Conservation (phyloP, 768 basidiomycete species). For the Russula ochroleuca region DNA sequence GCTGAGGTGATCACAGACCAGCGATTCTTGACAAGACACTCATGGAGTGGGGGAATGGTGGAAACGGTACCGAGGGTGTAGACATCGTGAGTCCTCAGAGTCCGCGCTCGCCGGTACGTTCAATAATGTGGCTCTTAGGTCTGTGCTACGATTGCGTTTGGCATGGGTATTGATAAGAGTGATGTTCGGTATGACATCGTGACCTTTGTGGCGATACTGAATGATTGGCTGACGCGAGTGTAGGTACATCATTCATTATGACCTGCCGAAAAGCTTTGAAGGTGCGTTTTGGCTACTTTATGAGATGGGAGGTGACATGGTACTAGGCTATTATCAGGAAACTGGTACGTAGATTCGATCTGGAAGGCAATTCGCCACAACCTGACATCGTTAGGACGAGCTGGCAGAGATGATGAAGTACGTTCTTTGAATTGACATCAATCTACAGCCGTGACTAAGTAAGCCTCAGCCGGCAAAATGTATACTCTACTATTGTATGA, state of each 20-base stretch:
- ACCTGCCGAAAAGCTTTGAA: constrained; percentile 80
- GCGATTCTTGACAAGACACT: constrained; percentile 49
- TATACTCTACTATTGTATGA: constrained; percentile 74
- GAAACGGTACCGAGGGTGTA: constrained; percentile 47
- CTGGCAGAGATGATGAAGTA: constrained; percentile 73
- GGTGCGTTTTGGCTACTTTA: constrained; percentile 39
- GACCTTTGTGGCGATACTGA: neutral
- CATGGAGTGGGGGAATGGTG: constrained; percentile 56
- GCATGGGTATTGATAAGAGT: constrained; percentile 81
- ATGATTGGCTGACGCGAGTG: neutral
- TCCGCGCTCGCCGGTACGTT: too few relatives aligned
- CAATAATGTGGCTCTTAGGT: constrained; percentile 41
- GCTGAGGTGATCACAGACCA: constrained; percentile 35
- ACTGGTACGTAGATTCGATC: constrained; percentile 49
- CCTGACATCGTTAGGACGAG: constrained; percentile 49
- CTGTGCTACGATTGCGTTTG: constrained; percentile 79
- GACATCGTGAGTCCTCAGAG: constrained; percentile 52
- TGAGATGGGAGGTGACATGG: neutral
- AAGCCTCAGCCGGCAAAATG: constrained; percentile 66
- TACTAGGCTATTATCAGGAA: constrained; percentile 81
- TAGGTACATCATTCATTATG: constrained; percentile 77
- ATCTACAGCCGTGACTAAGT: constrained; percentile 10
- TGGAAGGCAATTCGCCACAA: constrained; percentile 5
- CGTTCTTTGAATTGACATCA: constrained; percentile 28
- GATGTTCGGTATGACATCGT: constrained; percentile 53